Base-by-base conservation (phyloP, 2,329 filamentous ascomycete species). In the Cladosporium cucumerinum region DNA sequence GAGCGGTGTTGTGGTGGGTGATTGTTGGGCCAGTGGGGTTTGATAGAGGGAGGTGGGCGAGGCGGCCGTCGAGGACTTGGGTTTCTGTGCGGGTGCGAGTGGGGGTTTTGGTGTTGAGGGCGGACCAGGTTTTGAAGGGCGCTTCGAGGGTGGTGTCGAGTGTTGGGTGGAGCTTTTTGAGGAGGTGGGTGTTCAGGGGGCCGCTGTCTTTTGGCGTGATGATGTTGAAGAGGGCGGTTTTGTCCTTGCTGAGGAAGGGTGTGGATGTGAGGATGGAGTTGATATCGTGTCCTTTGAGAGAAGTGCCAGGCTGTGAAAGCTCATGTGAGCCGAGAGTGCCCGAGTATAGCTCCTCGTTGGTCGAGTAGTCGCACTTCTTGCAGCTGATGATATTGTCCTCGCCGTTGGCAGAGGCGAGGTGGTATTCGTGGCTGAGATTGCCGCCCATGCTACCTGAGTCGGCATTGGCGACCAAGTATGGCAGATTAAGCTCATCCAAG, bases 391-490 rank as follows among this genome's bases (percentile, higher is more conserved):
- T 84, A 1, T 86, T 88, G 72, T 99, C 95, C 75, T 98, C 95
- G 8, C 95, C 95, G 58, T 90, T 88, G 0, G 85, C 74, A 32
- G 89, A 92, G 1, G 89, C 85, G 59, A 97, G 89, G 74, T 97
- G 95, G 74, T 96, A 99, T 73, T 99, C 95, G 75, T 99, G 95
- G 76, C 93, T 98, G 43, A 97, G 79, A 69, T 89, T 89, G 14
- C 95, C 95, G 34, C 95, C 95, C 86, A 99, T 99, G 69, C 92
- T 91, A n/a, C 95, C 95, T 0, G 94, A 97, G 75, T 93, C 93
- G 7, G 95, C 95, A 70, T 92, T 87, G 1, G 94, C 94, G 23
- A 96, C 88, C 0, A 96, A 77, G 69, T 95, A 92, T 0, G 92
- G 92, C 16, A 99, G 77, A 69, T 89, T 92, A 36, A 99, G 81